Conservation (phyloP, 2,329 filamentous ascomycete genomes). For the Talaromyces sp. region DNA sequence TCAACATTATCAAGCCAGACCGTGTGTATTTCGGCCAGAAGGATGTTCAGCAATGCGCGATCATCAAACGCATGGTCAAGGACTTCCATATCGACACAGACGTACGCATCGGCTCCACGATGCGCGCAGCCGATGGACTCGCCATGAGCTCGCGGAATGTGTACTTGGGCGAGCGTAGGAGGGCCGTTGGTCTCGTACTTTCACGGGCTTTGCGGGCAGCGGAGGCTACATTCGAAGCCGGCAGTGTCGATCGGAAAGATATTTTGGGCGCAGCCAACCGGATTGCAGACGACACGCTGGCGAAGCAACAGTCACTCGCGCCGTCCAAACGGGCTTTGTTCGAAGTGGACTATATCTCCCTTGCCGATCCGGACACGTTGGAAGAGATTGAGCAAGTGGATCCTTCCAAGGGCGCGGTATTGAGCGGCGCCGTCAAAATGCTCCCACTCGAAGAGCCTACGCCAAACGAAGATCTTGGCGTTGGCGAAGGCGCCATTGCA, state of each 20-base stretch:
- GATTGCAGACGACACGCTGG: constrained; percentile 52
- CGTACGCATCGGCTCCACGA: constrained; percentile 69
- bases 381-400: constrained; percentile 73
- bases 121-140: constrained; percentile 73
- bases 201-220: constrained; percentile 65
- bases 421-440: constrained; percentile 92
- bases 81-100: constrained; percentile 79
- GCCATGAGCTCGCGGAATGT: constrained; percentile 92
- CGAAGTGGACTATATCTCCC: constrained; percentile 86
- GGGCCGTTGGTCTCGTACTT: constrained; percentile 68
- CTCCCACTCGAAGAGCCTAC: constrained; percentile 67
- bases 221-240: constrained; percentile 59
- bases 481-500: constrained; percentile 68
- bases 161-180: constrained; percentile 74
- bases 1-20: constrained; percentile 75
- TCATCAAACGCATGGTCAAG: constrained; percentile 79
- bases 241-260: constrained; percentile 53
- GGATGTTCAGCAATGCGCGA: constrained; percentile 91
- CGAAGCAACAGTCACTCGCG: constrained; percentile 58
- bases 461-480: constrained; percentile 63
- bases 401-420: constrained; percentile 65
- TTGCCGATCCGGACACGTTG: constrained; percentile 80
- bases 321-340: constrained; percentile 63
- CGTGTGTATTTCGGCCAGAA: constrained; percentile 94
- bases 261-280: constrained; percentile 69